Base-by-base conservation (phyloP, 148 eudicot genomes). In the Amaranthus palmeri region DNA sequence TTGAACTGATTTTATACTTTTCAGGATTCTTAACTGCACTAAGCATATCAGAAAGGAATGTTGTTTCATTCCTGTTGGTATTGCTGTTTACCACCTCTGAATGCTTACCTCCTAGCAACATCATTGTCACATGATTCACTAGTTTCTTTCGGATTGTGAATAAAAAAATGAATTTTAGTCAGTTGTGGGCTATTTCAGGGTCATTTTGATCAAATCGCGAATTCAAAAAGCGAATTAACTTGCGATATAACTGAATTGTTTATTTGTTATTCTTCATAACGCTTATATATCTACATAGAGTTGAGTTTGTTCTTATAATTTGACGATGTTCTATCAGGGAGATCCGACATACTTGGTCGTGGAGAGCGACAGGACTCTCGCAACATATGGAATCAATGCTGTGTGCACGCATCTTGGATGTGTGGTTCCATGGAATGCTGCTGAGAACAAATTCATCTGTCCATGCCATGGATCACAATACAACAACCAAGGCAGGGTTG, bases 401-500 rank as follows among this genome's bases (percentile, higher is more conserved):
- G 96, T 93, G 8, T 93, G 98, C 84, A 93, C 98, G 36, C 98
- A 93, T 76, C 95, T 93, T 45, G 96, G 98, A 40, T 93, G 98
- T 81, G 98, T 93, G 49, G 98, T 93, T 55, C 98, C 98, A 5
- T 93, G 79, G 76, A 93, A 93, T 69, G n/a, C 55, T 7, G 98
- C 98, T 10, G 98, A 93, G 88, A 93, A 93, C 81, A 93, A 93
- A 80, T 93, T 93, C 84, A 84, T 90, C 58, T 90, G 96, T 83
- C 98, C 98, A 0, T 90, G 98, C 89, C 96, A 93, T 67, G 98
- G 98, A 50, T 93, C 98, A 45, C 98, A 90, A 63, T 93, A 93
- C 91, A 91, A 93, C 72, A 86, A 85, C 72, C 95, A 91, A 83
- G 98, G 98, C 61, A 85, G 59, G 61, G 98, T 91, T 70, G 95